phyloP scores from a whole-genome alignment of 208 protist genomes.

The Trypanosoma avium region DNA sequence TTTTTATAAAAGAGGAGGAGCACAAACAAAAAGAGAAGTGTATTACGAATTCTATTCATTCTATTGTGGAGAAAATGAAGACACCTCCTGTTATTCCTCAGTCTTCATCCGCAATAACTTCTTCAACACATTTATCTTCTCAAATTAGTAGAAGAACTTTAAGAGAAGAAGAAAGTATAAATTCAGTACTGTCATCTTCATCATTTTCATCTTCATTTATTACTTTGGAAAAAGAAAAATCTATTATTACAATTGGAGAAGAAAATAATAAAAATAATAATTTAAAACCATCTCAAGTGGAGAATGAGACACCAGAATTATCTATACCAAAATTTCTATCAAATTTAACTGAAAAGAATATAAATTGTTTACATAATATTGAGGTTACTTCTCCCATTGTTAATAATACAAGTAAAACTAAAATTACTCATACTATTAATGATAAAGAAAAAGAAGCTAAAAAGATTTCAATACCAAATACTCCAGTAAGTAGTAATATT shows the following conservation, averaged over 20 bases:
- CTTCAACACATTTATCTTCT: too few relatives aligned
- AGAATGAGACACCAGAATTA: background rate
- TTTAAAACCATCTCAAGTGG: too few relatives aligned
- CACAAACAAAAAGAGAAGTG: conserved; percentile 15
- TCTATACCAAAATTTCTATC: background rate
- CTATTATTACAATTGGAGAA: too few relatives aligned
- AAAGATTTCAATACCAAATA: background rate
- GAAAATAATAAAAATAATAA: background rate
- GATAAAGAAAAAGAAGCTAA: background rate
- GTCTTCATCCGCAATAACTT: background rate
- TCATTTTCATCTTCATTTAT: background rate
- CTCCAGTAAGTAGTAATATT: too few relatives aligned
- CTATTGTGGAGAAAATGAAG: background rate
- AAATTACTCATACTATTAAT: background rate
- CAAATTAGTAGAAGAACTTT: too few relatives aligned
- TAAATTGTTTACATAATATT: background rate
- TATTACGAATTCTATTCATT: background rate
- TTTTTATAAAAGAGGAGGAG: background rate
- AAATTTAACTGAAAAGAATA: background rate
- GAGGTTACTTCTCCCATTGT: background rate
- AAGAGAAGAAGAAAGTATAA: too few relatives aligned
- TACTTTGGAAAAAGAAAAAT: too few relatives aligned
- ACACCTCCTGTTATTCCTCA: background rate
- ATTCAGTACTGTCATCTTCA: background rate
- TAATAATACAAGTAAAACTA: background rate